A percentile compares a stretch with the other conserved stretches of the same genome.
These are phyloP conservation scores for Mucor lusitanicus DNA, from an alignment of 371 early-diverging fungal genomes.

Conservation along the genomic window DNA sequence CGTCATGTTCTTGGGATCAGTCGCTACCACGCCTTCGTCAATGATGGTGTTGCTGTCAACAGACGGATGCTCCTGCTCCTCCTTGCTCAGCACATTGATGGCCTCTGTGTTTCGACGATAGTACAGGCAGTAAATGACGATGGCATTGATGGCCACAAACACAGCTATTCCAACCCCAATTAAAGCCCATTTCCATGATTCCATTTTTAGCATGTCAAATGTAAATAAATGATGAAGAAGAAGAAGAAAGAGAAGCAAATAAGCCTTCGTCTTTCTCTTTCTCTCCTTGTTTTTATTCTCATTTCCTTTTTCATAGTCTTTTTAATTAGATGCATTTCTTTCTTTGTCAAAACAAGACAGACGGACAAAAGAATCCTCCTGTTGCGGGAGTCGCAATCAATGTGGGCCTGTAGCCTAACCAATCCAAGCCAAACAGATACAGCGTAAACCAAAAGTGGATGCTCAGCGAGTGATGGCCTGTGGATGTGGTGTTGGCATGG, in stretches of 20 bases:
- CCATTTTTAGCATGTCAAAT: neutral
- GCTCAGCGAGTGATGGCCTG: slow-evolving; percentile 16
- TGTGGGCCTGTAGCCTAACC: slow-evolving; percentile 36
- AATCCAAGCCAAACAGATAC: slow-evolving; percentile 31
- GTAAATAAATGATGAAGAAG: neutral
- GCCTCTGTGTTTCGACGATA: neutral
- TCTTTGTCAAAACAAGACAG: neutral
- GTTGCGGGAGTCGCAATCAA: slow-evolving; percentile 28
- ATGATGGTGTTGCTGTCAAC: neutral
- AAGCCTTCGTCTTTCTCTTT: neutral
- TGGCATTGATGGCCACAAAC: neutral
- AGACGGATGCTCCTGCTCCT: neutral
- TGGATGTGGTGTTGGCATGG: neutral
- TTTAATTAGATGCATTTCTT: neutral
- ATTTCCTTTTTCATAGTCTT: neutral
- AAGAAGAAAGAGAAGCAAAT: neutral
- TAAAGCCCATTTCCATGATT: slow-evolving; percentile 17
- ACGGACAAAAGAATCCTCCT: slow-evolving; percentile 23
- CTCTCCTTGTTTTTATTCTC: neutral
- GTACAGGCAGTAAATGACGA: neutral
- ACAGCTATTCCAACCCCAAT: slow-evolving; percentile 6
- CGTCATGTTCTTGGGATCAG: neutral
- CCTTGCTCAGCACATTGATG: neutral
- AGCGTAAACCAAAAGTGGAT: slow-evolving; percentile 39
- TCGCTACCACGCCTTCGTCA: neutral